Base-by-base conservation (phyloP, 2,329 filamentous ascomycete species). In the Lithohypha guttulata region DNA sequence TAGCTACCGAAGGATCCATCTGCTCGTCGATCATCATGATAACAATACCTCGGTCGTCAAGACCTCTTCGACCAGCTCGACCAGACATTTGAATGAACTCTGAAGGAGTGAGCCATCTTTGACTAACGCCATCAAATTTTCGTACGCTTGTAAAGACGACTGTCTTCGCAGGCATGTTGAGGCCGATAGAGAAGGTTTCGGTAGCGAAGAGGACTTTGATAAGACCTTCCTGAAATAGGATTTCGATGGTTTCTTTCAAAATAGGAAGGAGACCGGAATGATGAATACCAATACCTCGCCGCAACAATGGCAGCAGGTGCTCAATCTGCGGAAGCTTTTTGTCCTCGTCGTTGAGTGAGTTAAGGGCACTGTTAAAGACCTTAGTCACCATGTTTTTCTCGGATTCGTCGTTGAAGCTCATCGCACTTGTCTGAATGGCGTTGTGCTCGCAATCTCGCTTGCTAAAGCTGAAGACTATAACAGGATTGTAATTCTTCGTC, bases 71-170 rank as follows among this genome's bases (percentile, higher is more conserved):
- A 57, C 91, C 91, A 43, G 91, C 91, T 62, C 91, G 84, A 45
- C 91, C 91, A 39, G 91, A 94, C 91, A 98, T 98, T 59, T 98
- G 91, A 37, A 98, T 84, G 61, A 96, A 98, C 55, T 98, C 91
- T 8, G 85, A 94, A 2, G 86, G 85, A 0, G 87, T 95, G 14
- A 96, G 73, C 62, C 87, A 93, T 47, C 89, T 75, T 52, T 77
- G 75, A 43, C 74, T 71, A 5, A 78, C 71, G 42, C 93, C 93
- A 56, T 98, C 91, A 57, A 87, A 98, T 57, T 98, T 98, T 38
- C 82, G 82, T 7, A 98, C 86, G 50, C 83, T 87, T 0, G 91
- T 95, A 60, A 98, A 98, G n/a, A 98, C 87, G 2, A 98, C 91
- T 1, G 91, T 98, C 68, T 95, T 95, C 18, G 91, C 91, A 50